Evolutionary conservation across 352 stramenopile genomes (phyloP).

Genomic region (Pythium dissimile): DNA sequence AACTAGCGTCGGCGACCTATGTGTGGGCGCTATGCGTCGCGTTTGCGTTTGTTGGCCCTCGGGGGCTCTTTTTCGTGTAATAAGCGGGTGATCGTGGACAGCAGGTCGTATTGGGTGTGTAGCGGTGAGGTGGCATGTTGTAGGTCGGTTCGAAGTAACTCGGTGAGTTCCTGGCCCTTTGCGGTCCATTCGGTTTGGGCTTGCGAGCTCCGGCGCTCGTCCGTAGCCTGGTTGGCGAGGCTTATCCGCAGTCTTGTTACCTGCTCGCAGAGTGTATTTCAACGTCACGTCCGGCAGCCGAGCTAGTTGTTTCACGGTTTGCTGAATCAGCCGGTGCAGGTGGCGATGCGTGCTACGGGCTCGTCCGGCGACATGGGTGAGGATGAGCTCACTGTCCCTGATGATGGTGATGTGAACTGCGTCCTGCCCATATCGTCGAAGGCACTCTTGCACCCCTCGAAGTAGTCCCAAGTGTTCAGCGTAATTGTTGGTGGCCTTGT

Average conservation of each 20-base stretch:
- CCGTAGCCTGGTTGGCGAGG: not conserved
- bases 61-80: too few relatives aligned
- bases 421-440: not conserved
- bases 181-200: too few relatives aligned
- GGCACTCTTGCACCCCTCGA: not conserved
- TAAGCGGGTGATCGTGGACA: too few relatives aligned
- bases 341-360: not conserved
- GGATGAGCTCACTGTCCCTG: constrained; percentile 1
- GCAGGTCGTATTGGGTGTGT: too few relatives aligned
- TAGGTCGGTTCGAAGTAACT: too few relatives aligned
- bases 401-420: not conserved
- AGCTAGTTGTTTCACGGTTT: not conserved
- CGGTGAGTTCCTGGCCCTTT: too few relatives aligned
- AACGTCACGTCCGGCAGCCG: not conserved
- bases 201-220: not conserved
- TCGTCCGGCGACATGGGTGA: not conserved
- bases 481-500: constrained; percentile 1
- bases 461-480: not conserved
- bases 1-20: too few relatives aligned
- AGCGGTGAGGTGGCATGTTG: too few relatives aligned
- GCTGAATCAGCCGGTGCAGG: not conserved
- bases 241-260: constrained; percentile 1
- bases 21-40: too few relatives aligned
- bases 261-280: not conserved
- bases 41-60: too few relatives aligned